Percentiles rank a stretch among this genome's conserved stretches.
Conservation (phyloP, 225 moss, liverwort and hornwort genomes). For the Antitrichia curtipendula region DNA sequence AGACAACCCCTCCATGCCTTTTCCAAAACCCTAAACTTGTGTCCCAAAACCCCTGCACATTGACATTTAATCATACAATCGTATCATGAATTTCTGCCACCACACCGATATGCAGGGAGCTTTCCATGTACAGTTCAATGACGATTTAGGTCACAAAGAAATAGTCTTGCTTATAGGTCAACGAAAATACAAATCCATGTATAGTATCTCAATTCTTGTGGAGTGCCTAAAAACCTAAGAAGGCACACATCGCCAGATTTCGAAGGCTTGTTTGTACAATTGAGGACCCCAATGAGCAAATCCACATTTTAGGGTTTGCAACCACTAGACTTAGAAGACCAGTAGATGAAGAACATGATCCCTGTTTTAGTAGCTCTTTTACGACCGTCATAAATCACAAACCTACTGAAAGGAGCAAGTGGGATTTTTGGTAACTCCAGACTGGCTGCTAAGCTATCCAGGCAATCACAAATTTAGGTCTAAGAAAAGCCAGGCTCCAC, state of each 20-base stretch:
- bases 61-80: background rate
- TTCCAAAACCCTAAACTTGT: background rate
- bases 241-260: background rate
- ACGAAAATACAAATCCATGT: background rate
- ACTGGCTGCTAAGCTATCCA: background rate
- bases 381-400: background rate
- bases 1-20: background rate
- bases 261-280: background rate
- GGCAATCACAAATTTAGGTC: background rate
- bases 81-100: background rate
- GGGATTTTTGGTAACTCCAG: background rate
- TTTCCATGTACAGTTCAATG: background rate
- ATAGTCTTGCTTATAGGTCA: background rate
- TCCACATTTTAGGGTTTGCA: background rate
- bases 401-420: background rate
- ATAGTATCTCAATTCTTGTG: background rate
- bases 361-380: background rate
- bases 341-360: background rate
- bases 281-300: background rate
- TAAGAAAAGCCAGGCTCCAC: slow-evolving; percentile 14
- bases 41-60: background rate
- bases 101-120: background rate
- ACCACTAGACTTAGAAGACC: background rate
- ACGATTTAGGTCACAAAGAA: background rate
- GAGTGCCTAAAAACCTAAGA: background rate